Base-by-base conservation (phyloP, 2,329 filamentous ascomycete species). In the Mollisia scopiformis region DNA sequence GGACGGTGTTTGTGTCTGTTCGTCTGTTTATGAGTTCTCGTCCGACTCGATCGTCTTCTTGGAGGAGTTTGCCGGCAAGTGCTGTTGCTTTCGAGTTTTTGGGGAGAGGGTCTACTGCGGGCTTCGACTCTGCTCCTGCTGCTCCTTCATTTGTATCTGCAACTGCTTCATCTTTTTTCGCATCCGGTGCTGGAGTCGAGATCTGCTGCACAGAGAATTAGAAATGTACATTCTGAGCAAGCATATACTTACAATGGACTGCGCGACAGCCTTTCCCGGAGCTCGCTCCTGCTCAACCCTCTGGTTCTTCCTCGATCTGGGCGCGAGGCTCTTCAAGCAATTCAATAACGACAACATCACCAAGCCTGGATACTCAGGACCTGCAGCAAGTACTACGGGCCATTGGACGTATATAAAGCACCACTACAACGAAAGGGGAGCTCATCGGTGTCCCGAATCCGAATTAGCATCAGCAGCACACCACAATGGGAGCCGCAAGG, bases 401-500 rank as follows among this genome's bases (percentile, higher is more conserved):
- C 51, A 55, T 55, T 54, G 39, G 28, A 46, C 35, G 30, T 59
- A 54, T 55, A 49, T 47, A 47, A 27, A 11, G 43, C 23, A 28
- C 23, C 25, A 47, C 23, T 25, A 25, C 43, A 16, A 47, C 23
- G 23, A 47, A 50, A 16, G 51, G 13, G n/a, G 19, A 23, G n/a
- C 10, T n/a, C 33, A 30, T 58, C 55, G 46, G 46, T 51, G 47
- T 41, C 30, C 46, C 6, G 25, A 58, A 58, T n/a, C n/a, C n/a
- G n/a, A n/a, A n/a, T n/a, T n/a, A n/a, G n/a, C n/a, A n/a, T n/a
- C 31, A 35, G 21, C 16, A 49, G 10, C 43, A 50, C 43, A 50
- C 46, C 21, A 37, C n/a, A 16, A 25, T 47, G 14, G 43, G 27
- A 49, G 57, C 37, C 25, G 50, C 57, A 39, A 58, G 47, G 37